These are phyloP conservation scores for Spiromastix sp. DNA, from an alignment of 2,329 filamentous ascomycete species.

Conservation along the genomic window DNA sequence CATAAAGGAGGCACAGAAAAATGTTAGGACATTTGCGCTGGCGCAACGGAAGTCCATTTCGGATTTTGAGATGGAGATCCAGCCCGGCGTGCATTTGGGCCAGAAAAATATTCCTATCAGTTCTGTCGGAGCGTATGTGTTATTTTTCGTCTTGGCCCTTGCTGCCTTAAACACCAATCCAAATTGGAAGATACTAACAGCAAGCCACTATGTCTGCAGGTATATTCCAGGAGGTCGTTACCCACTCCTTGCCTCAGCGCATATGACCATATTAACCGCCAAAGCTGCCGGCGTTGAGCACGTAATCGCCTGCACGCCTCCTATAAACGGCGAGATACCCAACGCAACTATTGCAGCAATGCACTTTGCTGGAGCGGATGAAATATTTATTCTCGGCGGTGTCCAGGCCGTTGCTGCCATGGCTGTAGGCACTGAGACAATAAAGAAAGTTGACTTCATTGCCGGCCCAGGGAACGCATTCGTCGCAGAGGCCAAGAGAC, in stretches of 20 bases:
- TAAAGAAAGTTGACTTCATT: slow-evolving; percentile 42
- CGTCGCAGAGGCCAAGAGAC: slow-evolving; percentile 45
- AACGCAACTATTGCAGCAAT: slow-evolving; percentile 41
- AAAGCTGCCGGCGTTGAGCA: slow-evolving; percentile 44
- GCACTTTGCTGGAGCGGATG: slow-evolving; percentile 40
- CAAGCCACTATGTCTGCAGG: slow-evolving; percentile 12
- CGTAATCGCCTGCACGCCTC: slow-evolving; percentile 43
- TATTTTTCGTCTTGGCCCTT: not conserved
- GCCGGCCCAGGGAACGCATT: slow-evolving; percentile 46
- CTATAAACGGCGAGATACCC: slow-evolving; percentile 39
- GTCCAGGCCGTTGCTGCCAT: slow-evolving; percentile 45
- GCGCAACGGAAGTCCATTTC: slow-evolving; percentile 36
- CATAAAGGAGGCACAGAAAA: slow-evolving; percentile 42
- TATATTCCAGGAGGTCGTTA: slow-evolving; percentile 45
- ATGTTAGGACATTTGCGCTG: slow-evolving; percentile 40
- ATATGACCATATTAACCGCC: slow-evolving; percentile 47
- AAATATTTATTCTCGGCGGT: slow-evolving; percentile 42
- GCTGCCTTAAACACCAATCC: too few species aligned
- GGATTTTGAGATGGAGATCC: slow-evolving; percentile 44
- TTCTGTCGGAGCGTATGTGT: slow-evolving; percentile 34
- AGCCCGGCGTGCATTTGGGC: slow-evolving; percentile 41
- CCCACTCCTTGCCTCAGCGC: slow-evolving; percentile 42
- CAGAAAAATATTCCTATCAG: slow-evolving; percentile 42
- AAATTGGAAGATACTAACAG: slow-evolving; percentile 1
- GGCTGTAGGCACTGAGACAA: slow-evolving; percentile 40